These are phyloP conservation scores for Cryptosporidium sp. DNA, from an alignment of 169 alveolate genomes.

Conservation along the genomic window DNA sequence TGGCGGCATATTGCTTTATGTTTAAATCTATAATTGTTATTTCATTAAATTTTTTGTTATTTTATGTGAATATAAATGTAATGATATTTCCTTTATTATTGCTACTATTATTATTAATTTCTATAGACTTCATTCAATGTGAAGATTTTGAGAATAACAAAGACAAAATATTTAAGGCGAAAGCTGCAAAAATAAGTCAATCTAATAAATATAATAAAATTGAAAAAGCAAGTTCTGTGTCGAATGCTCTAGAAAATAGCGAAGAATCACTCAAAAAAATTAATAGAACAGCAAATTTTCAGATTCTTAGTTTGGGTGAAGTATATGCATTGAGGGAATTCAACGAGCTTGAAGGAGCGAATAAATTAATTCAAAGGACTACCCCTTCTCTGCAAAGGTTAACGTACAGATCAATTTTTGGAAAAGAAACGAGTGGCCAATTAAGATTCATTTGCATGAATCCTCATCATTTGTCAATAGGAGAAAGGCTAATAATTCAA, in stretches of 20 bases:
- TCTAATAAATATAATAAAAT: not conserved
- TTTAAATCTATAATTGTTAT: slow-evolving; percentile 1
- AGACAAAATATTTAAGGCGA: not conserved
- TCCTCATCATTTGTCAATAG: not conserved
- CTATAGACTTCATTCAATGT: not conserved
- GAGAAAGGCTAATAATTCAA: slow-evolving; percentile 22
- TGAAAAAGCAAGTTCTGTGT: not conserved
- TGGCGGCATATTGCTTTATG: not conserved
- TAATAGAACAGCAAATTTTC: not conserved
- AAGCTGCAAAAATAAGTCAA: not conserved
- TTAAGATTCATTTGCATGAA: not conserved
- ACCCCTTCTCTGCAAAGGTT: not conserved
- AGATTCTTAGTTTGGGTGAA: not conserved
- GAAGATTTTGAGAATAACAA: not conserved
- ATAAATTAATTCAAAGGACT: not conserved
- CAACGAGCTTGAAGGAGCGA: too few species aligned
- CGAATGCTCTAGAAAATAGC: not conserved
- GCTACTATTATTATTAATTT: not conserved
- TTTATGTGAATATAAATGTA: not conserved
- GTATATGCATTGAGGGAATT: not conserved
- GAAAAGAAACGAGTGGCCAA: not conserved
- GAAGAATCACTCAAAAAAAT: not conserved
- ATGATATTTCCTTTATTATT: not conserved
- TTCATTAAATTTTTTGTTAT: not conserved
- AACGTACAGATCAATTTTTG: not conserved